Base-by-base conservation (phyloP, 2,329 filamentous ascomycete species). In the Fusarium subtropicale region DNA sequence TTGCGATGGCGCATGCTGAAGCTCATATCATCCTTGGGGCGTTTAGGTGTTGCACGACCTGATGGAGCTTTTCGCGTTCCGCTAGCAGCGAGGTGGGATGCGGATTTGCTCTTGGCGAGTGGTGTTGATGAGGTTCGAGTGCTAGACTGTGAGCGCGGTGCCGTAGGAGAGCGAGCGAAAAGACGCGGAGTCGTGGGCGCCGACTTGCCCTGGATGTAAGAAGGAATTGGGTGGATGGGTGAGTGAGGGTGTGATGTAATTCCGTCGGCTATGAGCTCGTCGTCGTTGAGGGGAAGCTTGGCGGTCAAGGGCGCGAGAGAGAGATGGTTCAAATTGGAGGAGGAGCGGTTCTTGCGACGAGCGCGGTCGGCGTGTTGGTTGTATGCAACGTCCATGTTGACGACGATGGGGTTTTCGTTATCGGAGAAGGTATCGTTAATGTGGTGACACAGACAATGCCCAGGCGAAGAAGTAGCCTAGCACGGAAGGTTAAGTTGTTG, bases 151-250 rank as follows among this genome's bases (percentile, higher is more conserved):
- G 83, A 85, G 47, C 81, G 80, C 26, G 84, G 80, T 38, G 82
- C 81, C 9, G 84, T 85, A 24, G 85, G 84, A 9, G 87, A 88
- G 57, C 84, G 85, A 22, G 87, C 86, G 44, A 91, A 83, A 30
- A 91, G 84, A 24, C 87, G 84, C 10, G 89, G 89, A 4, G 89
- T 91, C 3, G 88, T 86, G 7, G 89, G 89, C 3, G 87, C 87
- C 24, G 89, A 90, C 72, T 86, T 87, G 71, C 85, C 86, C 75
- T 89, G 84, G 18, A 90, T 82, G 72, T 91, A 90, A 20, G 87
- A 89, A 11, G 76, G 73, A 45, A 68, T 74, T 47, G 62, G 65
- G 38, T 65, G 73, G 15, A 77, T 66, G 34, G 79, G 74, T 34
- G 81, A 75, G 36, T 70, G 72, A 41, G 54, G 56, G 54, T 72